These are phyloP conservation scores for Penicillium paxilli DNA, from an alignment of 495 filamentous ascomycete genomes.

Conservation along the genomic window DNA sequence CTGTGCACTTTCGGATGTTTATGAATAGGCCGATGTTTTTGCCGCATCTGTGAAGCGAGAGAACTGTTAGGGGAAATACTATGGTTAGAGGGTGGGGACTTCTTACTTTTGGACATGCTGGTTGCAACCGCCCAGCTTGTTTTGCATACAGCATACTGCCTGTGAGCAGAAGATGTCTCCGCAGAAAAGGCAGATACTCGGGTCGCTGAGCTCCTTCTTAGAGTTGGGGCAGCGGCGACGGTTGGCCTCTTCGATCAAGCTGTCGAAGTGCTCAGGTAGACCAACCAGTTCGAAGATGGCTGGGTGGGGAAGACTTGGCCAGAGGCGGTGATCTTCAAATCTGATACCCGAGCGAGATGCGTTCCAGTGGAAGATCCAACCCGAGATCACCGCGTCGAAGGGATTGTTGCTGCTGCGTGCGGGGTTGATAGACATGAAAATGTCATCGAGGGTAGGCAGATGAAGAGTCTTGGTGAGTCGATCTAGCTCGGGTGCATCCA, in stretches of 20 bases:
- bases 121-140: conserved; percentile 78
- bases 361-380: conserved; percentile 76
- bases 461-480: conserved; percentile 73
- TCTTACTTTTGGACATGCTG: conserved; percentile 88
- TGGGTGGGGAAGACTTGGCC: conserved; percentile 70
- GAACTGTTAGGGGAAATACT: background rate
- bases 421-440: conserved; percentile 55
- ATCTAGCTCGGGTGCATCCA: conserved; percentile 75
- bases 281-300: conserved; percentile 93
- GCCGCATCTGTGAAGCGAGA: conserved; percentile 65
- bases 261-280: conserved; percentile 86
- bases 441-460: conserved; percentile 76
- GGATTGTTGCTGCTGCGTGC: conserved; percentile 30
- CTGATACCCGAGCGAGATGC: conserved; percentile 44
- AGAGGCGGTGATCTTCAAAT: conserved; percentile 41
- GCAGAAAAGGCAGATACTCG: conserved; percentile 90
- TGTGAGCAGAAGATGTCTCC: conserved; percentile 95
- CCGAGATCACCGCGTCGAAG: conserved; percentile 58
- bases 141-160: conserved; percentile 81
- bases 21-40: conserved; percentile 87
- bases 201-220: conserved; percentile 86
- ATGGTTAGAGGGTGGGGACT: conserved; percentile 28
- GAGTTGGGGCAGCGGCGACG: conserved; percentile 82
- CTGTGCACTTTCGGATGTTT: conserved; percentile 91
- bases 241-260: conserved; percentile 89